Conservation (phyloP, 2,329 filamentous ascomycete species). For the Incumbomyces lentus region DNA sequence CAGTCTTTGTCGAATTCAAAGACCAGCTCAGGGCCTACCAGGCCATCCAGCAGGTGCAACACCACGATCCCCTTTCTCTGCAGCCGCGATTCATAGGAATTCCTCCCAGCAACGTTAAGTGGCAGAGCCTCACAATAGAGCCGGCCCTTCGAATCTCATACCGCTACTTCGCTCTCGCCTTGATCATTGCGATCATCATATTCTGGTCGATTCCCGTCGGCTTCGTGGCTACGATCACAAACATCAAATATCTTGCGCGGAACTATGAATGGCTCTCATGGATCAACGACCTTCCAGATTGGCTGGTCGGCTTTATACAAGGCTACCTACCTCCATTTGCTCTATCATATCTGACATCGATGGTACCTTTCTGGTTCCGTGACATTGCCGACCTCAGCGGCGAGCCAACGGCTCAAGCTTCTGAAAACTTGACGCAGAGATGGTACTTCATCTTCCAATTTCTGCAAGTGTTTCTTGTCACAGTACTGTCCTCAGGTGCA, state of each 20-base stretch:
- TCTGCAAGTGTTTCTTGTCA: slow-evolving; percentile 81
- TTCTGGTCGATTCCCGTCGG: slow-evolving; percentile 76
- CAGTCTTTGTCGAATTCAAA: slow-evolving; percentile 84
- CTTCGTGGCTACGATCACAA: slow-evolving; percentile 77
- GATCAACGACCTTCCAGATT: slow-evolving; percentile 58
- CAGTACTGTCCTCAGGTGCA: slow-evolving; percentile 65
- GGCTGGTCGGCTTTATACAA: slow-evolving; percentile 67
- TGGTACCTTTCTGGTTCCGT: slow-evolving; percentile 80
- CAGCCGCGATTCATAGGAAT: slow-evolving; percentile 75
- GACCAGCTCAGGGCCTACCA: slow-evolving; percentile 73
- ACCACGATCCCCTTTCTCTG: slow-evolving; percentile 61
- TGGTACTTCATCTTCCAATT: slow-evolving; percentile 67
- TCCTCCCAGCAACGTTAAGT: slow-evolving; percentile 75
- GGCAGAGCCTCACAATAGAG: slow-evolving; percentile 70
- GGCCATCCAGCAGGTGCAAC: slow-evolving; percentile 54
- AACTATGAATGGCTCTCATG: slow-evolving; percentile 56
- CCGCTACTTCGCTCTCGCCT: slow-evolving; percentile 57
- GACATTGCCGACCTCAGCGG: slow-evolving; percentile 71
- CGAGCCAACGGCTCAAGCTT: slow-evolving; percentile 64
- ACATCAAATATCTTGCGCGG: slow-evolving; percentile 57
- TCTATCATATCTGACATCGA: slow-evolving; percentile 65
- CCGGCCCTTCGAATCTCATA: slow-evolving; percentile 51
- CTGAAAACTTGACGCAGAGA: slow-evolving; percentile 83
- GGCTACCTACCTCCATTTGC: slow-evolving; percentile 73
- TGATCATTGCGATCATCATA: slow-evolving; percentile 62